Conservation (phyloP, 2,329 filamentous ascomycete species). For the Sphaerulina vaccinii region DNA sequence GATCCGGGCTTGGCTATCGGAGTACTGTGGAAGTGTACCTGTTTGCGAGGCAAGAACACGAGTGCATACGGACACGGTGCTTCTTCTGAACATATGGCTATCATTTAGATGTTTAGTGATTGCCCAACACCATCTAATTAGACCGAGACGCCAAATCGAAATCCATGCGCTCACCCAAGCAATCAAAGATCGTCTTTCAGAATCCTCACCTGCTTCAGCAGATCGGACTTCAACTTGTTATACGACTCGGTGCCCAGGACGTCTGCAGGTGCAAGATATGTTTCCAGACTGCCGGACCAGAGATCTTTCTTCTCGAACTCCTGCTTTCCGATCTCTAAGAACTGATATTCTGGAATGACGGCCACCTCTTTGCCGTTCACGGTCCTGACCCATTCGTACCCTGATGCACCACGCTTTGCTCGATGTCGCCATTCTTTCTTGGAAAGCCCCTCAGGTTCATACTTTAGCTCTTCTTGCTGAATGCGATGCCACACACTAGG, state of each 20-base stretch:
- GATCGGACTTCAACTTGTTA: conserved; percentile 5
- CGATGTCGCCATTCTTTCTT: conserved; percentile 14
- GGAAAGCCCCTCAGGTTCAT: conserved; percentile 11
- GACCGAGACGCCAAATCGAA: too few relatives aligned
- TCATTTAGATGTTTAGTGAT: too few relatives aligned
- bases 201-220: conserved; percentile 4
- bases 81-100: too few relatives aligned
- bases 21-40: too few relatives aligned
- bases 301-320: conserved; percentile 12
- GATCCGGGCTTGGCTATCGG: too few relatives aligned
- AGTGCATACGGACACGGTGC: too few relatives aligned
- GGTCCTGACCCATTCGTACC: conserved; percentile 10
- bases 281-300: conserved; percentile 15
- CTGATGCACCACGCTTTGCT: background rate
- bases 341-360: conserved; percentile 13
- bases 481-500: conserved; percentile 19
- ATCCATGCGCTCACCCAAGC: too few relatives aligned
- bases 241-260: conserved; percentile 4
- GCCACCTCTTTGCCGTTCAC: conserved; percentile 8
- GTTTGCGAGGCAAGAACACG: too few relatives aligned
- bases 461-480: background rate
- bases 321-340: conserved; percentile 4
- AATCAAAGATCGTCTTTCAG: too few relatives aligned
- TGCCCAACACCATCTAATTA: too few relatives aligned
- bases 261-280: conserved; percentile 9